phyloP scores from a whole-genome alignment of 768 basidiomycete genomes.

The Lentinula sp. region DNA sequence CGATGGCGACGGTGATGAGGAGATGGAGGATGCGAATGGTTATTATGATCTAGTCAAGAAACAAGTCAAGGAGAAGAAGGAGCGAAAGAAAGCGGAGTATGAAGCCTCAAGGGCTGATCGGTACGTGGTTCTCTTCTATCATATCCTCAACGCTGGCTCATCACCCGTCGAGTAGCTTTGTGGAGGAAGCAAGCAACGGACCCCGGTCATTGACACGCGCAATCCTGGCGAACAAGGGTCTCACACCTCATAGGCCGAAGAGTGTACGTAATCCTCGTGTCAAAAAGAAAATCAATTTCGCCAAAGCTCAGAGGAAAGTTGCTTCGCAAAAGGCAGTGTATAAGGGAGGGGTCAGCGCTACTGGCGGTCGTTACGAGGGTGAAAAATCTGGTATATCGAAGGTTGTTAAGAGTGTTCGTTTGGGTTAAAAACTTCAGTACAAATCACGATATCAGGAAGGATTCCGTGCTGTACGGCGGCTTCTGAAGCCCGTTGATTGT shows the following conservation, averaged over 20 bases:
- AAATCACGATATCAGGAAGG: background rate
- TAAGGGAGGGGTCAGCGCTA: slow-evolving; percentile 75
- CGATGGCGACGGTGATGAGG: slow-evolving; percentile 22
- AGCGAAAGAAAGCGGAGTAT: slow-evolving; percentile 76
- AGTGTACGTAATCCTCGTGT: slow-evolving; percentile 93
- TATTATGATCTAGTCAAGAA: slow-evolving; percentile 91
- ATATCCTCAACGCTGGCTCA: slow-evolving; percentile 2
- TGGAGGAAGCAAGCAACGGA: slow-evolving; percentile 42
- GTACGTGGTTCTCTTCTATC: slow-evolving; percentile 33
- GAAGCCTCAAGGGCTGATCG: slow-evolving; percentile 54
- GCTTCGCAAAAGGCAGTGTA: slow-evolving; percentile 88
- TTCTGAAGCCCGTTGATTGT: background rate
- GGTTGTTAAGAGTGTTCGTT: slow-evolving; percentile 79
- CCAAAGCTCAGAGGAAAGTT: slow-evolving; percentile 91
- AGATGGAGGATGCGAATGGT: slow-evolving; percentile 50
- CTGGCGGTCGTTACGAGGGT: slow-evolving; percentile 76
- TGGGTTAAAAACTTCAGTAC: slow-evolving; percentile 33
- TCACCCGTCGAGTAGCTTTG: slow-evolving; percentile 20
- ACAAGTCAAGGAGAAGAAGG: slow-evolving; percentile 64
- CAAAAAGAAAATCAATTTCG: slow-evolving; percentile 91
- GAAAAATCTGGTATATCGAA: slow-evolving; percentile 92
- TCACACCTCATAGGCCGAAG: slow-evolving; percentile 87
- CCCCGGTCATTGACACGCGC: slow-evolving; percentile 86
- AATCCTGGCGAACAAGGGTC: slow-evolving; percentile 90
- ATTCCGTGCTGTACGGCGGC: background rate